Conservation (phyloP, 305 asterid genomes). For the Fraxinus sp. region DNA sequence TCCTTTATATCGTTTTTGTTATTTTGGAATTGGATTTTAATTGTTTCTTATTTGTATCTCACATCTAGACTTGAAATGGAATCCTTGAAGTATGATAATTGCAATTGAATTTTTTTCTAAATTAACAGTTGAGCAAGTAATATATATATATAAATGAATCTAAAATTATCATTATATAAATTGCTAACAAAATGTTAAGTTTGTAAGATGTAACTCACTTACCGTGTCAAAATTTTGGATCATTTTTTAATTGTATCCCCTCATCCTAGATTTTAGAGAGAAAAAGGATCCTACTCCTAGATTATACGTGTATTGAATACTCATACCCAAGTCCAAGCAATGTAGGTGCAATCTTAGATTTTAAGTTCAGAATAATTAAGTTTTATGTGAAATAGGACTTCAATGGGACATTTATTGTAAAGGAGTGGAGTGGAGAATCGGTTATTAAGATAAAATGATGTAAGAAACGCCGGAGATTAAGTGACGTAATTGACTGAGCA, state of each 20-base stretch:
- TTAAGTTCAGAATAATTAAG: not conserved
- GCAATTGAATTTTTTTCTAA: not conserved
- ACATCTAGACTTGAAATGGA: not conserved
- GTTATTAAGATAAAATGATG: not conserved
- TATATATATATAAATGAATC: not conserved
- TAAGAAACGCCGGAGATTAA: not conserved
- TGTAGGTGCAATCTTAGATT: not conserved
- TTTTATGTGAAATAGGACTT: not conserved
- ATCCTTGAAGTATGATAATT: not conserved
- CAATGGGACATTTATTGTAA: not conserved
- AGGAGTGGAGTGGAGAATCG: not conserved
- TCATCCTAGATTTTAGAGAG: not conserved
- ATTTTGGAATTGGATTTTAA: not conserved
- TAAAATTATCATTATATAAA: not conserved
- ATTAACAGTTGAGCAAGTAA: not conserved
- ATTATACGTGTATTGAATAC: not conserved
- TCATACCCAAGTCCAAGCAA: not conserved
- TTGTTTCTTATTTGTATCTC: not conserved
- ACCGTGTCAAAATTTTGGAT: not conserved
- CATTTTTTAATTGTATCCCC: not conserved
- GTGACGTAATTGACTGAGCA: not conserved
- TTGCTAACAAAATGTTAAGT: not conserved
- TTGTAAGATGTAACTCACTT: not conserved
- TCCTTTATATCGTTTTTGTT: not conserved
- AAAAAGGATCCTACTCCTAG: not conserved